phyloP scores from a whole-genome alignment of 148 eudicot genomes.

The Diospyros lotus region DNA sequence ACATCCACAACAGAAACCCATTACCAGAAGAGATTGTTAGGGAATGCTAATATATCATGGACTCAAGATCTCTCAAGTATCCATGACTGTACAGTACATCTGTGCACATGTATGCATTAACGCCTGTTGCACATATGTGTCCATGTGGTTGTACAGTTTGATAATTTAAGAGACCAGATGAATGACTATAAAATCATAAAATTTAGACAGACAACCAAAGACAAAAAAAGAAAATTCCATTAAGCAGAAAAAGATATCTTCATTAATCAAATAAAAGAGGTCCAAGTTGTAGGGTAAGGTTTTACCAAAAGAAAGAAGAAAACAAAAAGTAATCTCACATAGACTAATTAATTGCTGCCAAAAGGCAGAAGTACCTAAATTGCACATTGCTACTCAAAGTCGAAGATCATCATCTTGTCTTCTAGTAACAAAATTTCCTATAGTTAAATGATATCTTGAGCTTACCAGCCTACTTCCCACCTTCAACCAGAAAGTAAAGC shows the following conservation, averaged over 20 bases:
- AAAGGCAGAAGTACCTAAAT: neutral
- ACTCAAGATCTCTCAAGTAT: neutral
- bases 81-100: neutral
- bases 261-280: too few species aligned
- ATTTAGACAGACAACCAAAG: too few species aligned
- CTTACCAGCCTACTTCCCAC: neutral
- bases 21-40: neutral
- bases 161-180: too few species aligned
- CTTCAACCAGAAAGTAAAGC: neutral
- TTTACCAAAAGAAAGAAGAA: too few species aligned
- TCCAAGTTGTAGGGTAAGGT: too few species aligned
- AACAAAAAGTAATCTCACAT: neutral
- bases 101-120: too few species aligned
- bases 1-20: neutral
- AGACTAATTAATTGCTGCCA: neutral
- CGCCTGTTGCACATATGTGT: too few species aligned
- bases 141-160: too few species aligned
- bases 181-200: too few species aligned
- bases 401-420: neutral
- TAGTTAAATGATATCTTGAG: neutral
- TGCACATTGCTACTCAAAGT: neutral
- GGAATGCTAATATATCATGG: conserved; percentile 1
- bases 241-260: too few species aligned
- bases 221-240: too few species aligned
- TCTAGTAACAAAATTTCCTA: neutral